Evolutionary conservation across 2,329 filamentous ascomycete species (phyloP), one percentile per base, ranked within the genome.

Genomic region (Talaromyces albobiverticillius): DNA sequence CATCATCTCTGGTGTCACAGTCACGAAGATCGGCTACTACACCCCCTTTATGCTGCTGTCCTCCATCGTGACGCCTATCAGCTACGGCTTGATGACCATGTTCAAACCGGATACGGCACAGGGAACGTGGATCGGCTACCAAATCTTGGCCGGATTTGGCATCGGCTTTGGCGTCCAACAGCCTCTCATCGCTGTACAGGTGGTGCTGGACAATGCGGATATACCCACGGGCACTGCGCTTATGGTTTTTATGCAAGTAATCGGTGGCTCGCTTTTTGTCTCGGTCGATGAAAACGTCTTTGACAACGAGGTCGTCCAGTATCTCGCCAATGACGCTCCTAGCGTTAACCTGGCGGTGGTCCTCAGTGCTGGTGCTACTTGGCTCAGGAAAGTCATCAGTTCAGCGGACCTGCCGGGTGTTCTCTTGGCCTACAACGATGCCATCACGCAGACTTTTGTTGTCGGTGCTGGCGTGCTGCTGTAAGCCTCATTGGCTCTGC

Each of bases 21-120:
- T 70, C 26, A 62, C 62, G 5, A 54, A 58, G 36, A 57, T 59
- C 42, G 67, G 68, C 18, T 58, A 67, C n/a, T 63, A 61, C 45
- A 57, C 60, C 3, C 67, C 65, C 14, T 48, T 68, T 14, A 59
- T 69, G 56, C 46, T 61, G 3, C 13, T 66, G 3, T 65, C 67
- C 1, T 59, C 62, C 9, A 57, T 57, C n/a, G 25, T 71, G 13
- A 55, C 59, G 31, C 56, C 63, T 16, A 53, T 72, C 47, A 66
- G 62, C 6, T 51, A 56, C n/a, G 68, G 68, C 7, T 54, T 72
- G 13, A 54, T 70, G 49, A 68, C 64, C 57, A 70, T 65, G 1
- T 60, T 72, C 25, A 59, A 66, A 14, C 59, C 66, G 13, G 46
- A 58, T 31, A 64, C 59, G 7, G 31, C 40, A 23, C 25, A 53